Evolutionary conservation across 768 basidiomycete species (phyloP).

Genomic region (Podaxis mareebaensis): DNA sequence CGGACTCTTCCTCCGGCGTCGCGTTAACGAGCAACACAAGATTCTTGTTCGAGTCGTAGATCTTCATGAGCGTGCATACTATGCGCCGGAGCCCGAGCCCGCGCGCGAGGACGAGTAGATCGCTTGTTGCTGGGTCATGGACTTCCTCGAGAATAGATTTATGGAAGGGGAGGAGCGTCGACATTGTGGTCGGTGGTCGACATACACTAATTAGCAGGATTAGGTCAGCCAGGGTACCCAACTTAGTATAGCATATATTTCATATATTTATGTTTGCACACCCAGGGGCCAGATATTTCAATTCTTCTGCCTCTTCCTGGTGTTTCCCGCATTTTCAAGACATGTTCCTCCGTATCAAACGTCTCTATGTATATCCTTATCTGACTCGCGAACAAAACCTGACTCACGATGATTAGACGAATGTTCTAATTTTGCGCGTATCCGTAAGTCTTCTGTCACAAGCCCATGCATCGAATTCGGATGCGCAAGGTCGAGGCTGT

Average conservation of each 20-base stretch:
- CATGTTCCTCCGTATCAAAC: no score
- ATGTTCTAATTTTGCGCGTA: no score
- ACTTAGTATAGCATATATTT: neutral
- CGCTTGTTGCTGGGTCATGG: slow-evolving; percentile 73
- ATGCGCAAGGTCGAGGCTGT: no score
- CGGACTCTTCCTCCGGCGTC: slow-evolving; percentile 82
- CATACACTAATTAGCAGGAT: neutral
- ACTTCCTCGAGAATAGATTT: slow-evolving; percentile 65
- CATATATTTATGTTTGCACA: no score
- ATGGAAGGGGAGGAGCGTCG: slow-evolving; percentile 64
- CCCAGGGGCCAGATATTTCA: neutral
- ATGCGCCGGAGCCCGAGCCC: slow-evolving; percentile 87
- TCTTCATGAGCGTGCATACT: slow-evolving; percentile 85
- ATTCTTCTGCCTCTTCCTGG: neutral
- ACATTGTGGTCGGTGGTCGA: slow-evolving; percentile 33
- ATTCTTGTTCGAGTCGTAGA: slow-evolving; percentile 85
- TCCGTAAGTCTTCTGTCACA: no score
- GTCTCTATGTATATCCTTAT: no score
- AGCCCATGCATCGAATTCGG: no score
- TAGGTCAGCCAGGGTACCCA: slow-evolving; percentile 1
- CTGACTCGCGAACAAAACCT: no score
- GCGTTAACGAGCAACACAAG: slow-evolving; percentile 86
- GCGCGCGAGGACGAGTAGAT: slow-evolving; percentile 79
- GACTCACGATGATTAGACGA: no score
- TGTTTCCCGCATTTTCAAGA: no score